Evolutionary conservation across 139 green algal species (phyloP).

Genomic region (Pseudopediastrum boryanum): DNA sequence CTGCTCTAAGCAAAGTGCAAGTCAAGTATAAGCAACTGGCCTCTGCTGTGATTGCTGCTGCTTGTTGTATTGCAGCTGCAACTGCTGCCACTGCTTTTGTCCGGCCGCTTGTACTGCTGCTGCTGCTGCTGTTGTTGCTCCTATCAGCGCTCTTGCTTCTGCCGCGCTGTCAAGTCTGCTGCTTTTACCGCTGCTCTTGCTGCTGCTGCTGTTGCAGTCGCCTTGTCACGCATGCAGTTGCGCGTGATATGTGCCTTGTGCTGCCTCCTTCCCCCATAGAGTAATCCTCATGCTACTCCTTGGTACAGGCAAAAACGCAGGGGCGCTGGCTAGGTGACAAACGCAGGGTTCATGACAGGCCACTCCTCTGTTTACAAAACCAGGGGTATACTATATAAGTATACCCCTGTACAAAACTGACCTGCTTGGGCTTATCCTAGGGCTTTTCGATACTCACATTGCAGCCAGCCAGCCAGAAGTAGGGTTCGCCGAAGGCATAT

Average conservation of each 20-base stretch:
- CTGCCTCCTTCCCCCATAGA: not conserved
- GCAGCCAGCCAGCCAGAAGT: constrained; percentile 54
- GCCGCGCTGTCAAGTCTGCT: not conserved
- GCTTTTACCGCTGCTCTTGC: not conserved
- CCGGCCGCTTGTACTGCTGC: not conserved
- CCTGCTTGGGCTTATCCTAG: not conserved
- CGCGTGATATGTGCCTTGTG: no score
- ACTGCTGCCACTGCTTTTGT: not conserved
- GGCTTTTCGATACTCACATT: constrained; percentile 43
- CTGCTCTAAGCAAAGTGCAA: no score
- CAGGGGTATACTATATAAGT: not conserved
- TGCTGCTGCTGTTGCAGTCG: not conserved
- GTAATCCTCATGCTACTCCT: no score
- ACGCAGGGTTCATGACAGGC: not conserved
- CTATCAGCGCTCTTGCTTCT: not conserved
- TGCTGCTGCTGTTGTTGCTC: not conserved
- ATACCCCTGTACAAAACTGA: not conserved
- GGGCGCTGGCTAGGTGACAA: not conserved
- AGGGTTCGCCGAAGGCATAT: constrained; percentile 46
- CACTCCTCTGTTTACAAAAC: not conserved
- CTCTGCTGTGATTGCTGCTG: not conserved
- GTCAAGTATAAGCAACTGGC: not conserved
- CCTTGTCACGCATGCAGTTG: not conserved
- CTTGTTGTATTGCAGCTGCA: not conserved
- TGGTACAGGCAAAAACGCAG: not conserved